Conservation (phyloP, 2,329 filamentous ascomycete species). For the Daldinia sp. region DNA sequence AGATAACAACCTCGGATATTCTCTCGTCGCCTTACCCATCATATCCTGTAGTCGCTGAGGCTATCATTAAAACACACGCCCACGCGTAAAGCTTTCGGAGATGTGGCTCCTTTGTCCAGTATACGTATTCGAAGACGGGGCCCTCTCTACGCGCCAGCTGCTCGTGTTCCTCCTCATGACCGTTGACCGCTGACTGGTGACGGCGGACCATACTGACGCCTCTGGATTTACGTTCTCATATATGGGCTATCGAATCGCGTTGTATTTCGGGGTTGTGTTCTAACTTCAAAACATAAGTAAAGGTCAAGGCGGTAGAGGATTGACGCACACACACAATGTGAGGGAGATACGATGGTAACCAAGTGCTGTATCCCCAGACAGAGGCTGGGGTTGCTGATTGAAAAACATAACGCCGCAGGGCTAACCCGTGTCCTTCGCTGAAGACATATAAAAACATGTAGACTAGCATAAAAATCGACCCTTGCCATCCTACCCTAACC, state of each 20-base stretch:
- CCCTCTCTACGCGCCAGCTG: conserved; percentile 57
- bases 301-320: neutral
- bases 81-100: conserved; percentile 67
- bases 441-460: conserved; percentile 1
- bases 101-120: conserved; percentile 68
- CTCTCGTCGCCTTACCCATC: conserved; percentile 59
- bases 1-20: neutral
- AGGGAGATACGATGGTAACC: conserved; percentile 27
- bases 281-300: neutral
- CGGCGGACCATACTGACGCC: conserved; percentile 40
- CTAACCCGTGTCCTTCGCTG: conserved; percentile 14
- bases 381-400: conserved; percentile 25
- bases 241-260: conserved; percentile 16
- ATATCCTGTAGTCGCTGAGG: conserved; percentile 72
- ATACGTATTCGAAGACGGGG: conserved; percentile 66
- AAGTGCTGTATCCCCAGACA: conserved; percentile 18
- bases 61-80: conserved; percentile 67
- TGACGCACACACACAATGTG: conserved; percentile 10
- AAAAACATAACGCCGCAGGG: conserved; percentile 15
- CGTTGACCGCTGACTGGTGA: conserved; percentile 38
- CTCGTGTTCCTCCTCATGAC: conserved; percentile 51
- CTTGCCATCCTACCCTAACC: conserved; percentile 18
- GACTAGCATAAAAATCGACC: conserved; percentile 2
- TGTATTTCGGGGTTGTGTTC: neutral
- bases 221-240: conserved; percentile 27